Percentiles rank a stretch among this genome's conserved stretches.
Conservation (phyloP, 345 rosid species). For the Arabis hirsuta region DNA sequence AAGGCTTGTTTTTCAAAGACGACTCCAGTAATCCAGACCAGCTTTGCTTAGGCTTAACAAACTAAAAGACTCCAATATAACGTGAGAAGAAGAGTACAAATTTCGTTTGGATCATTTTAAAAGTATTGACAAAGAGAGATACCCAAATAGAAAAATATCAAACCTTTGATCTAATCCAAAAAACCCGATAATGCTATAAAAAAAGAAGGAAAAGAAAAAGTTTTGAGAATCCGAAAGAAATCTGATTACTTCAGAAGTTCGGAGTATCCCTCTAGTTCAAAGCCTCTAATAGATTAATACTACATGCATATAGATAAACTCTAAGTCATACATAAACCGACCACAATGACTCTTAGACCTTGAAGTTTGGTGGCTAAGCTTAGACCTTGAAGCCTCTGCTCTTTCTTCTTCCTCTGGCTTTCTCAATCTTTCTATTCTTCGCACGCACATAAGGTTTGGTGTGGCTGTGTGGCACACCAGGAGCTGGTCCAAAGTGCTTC, state of each 20-base stretch:
- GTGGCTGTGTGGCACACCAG: conserved; percentile 93
- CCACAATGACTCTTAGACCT: conserved; percentile 49
- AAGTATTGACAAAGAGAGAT: conserved; percentile 20
- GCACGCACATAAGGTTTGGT: conserved; percentile 77
- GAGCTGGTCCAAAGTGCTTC: conserved; percentile 95
- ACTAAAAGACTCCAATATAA: conserved; percentile 11
- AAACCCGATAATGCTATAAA: background rate
- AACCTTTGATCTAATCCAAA: background rate
- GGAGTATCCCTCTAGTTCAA: background rate
- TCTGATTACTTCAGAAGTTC: background rate
- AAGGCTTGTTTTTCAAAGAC: background rate
- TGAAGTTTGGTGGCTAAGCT: conserved; percentile 41
- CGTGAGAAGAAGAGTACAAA: conserved; percentile 1
- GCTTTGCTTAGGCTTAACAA: background rate
- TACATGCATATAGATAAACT: conserved; percentile 5
- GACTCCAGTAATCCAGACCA: background rate
- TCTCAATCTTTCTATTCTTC: conserved; percentile 71
- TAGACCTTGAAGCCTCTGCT: conserved; percentile 72
- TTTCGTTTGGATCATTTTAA: background rate
- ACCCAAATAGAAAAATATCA: background rate
- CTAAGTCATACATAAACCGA: conserved; percentile 7
- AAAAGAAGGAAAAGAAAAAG: background rate
- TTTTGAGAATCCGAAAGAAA: background rate
- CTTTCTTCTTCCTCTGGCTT: conserved; percentile 73
- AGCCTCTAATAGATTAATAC: background rate